Evolutionary conservation across 2,329 filamentous ascomycete genomes (phyloP).

Genomic region (Grosmannia huntii): DNA sequence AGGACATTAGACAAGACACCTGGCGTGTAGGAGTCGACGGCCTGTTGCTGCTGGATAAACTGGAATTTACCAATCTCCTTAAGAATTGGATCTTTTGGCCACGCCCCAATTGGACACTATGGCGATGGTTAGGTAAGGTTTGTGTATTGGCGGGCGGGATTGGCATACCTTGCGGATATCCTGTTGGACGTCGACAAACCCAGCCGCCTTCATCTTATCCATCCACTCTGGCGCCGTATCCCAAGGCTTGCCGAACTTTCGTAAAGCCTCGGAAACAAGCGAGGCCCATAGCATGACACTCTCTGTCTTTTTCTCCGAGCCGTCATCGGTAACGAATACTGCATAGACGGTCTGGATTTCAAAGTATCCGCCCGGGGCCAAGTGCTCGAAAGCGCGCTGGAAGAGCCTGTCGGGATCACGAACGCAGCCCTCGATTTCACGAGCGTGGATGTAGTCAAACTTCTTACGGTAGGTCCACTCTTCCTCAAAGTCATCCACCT

Average conservation of each 20-base stretch:
- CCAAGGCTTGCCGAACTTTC: constrained; percentile 10
- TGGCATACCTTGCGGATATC: neutral
- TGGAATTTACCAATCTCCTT: constrained; percentile 5
- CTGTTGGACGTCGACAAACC: constrained; percentile 16
- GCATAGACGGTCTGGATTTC: constrained; percentile 36
- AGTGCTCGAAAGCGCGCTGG: constrained; percentile 17
- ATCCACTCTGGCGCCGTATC: constrained; percentile 9
- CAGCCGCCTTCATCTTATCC: constrained; percentile 14
- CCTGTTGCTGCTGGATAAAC: neutral
- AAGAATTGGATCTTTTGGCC: constrained; percentile 10
- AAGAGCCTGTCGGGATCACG: constrained; percentile 32
- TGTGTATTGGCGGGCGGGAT: too few relatives aligned
- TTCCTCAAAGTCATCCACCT: constrained; percentile 44
- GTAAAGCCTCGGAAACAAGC: constrained; percentile 3
- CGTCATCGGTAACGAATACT: constrained; percentile 14
- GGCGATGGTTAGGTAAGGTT: too few relatives aligned
- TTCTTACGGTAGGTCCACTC: constrained; percentile 13
- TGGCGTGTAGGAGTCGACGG: constrained; percentile 2
- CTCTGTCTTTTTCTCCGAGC: constrained; percentile 2
- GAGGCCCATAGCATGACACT: constrained; percentile 10
- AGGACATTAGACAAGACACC: constrained; percentile 12
- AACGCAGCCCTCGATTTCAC: constrained; percentile 35
- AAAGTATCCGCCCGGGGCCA: constrained; percentile 38
- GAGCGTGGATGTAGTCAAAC: constrained; percentile 42
- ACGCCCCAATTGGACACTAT: constrained; percentile 17